Base-by-base conservation (phyloP, 306 rosid species). In the Cicer cuneatum region DNA sequence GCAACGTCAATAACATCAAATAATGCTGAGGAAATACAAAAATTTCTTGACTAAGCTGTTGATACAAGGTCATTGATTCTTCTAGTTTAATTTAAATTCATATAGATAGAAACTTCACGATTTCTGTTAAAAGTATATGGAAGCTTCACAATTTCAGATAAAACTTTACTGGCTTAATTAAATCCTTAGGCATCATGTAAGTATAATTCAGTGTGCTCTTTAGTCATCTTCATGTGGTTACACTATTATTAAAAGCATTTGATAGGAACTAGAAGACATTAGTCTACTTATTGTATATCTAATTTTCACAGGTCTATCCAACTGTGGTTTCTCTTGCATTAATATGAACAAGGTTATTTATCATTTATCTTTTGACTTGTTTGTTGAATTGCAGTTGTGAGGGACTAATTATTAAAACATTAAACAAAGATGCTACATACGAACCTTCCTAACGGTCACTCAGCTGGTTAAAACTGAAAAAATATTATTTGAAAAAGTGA, bases 401-500 rank as follows among this genome's bases (percentile, higher is more conserved):
- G 83, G 99, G 99, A 66, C 83, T 92, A 65, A 94, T 94, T 49
- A 89, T 90, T 72, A 94, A 94, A 83, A 92, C 99, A 48, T 69
- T 94, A 75, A 46, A 79, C 61, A 87, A 86, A 76, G 99, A 94
- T 68, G 89, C 97, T 60, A 90, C 99, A 3, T 94, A 94, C 52
- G 99, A 94, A 84, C 97, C 99, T 78, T 83, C 96, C 81, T 89
- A 76, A 82, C 79, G 97, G 52, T 94, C 99, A 8, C 91, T 66
- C 65, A 94, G 92, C 79, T 94, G 98, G 96, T 84, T 93, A 82
- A 93, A 93, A 75, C 79, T 93, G 87, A 93, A 93, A 91, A 93
- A 94, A 84, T 95, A 94, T 81, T 92, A 94, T 81, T 38, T 94
- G 81, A 92, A 90, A 0, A 87, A 73, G 96, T 87, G 80, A 83